phyloP scores from a whole-genome alignment of 148 eudicot genomes.

The Cornus suecica region DNA sequence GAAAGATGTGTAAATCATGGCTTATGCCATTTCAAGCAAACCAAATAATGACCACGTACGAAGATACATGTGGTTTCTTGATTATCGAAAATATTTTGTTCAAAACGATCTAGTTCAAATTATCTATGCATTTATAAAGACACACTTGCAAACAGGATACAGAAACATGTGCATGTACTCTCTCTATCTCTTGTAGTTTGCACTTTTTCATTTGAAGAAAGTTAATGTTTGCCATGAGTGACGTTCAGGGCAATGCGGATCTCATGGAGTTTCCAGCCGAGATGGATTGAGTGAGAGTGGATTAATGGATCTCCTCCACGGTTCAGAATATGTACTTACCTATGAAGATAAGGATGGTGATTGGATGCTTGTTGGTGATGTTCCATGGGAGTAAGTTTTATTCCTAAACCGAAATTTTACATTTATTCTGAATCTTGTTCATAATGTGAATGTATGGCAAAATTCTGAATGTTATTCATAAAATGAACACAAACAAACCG shows the following conservation, averaged over 20 bases:
- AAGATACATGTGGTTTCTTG: no score
- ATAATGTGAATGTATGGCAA: no score
- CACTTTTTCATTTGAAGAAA: background rate
- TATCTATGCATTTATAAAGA: background rate
- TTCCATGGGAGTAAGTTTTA: slow-evolving; percentile 71
- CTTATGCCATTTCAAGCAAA: no score
- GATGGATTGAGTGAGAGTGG: slow-evolving; percentile 41
- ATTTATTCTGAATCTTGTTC: background rate
- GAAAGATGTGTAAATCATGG: no score
- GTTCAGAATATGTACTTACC: slow-evolving; percentile 60
- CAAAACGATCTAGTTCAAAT: background rate
- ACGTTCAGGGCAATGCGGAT: slow-evolving; percentile 42
- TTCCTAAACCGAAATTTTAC: background rate
- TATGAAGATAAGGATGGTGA: slow-evolving; percentile 74
- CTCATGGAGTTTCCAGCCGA: slow-evolving; percentile 36
- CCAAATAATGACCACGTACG: no score
- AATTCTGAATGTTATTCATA: background rate
- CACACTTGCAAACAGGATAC: background rate
- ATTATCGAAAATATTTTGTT: no score
- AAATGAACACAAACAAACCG: background rate
- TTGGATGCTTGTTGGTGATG: slow-evolving; percentile 81
- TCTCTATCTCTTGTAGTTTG: background rate
- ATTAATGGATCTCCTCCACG: slow-evolving; percentile 43
- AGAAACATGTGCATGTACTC: background rate
- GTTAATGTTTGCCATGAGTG: slow-evolving; percentile 7